Conservation (phyloP, 345 rosid species). For the Eucalyptus tenuipes region DNA sequence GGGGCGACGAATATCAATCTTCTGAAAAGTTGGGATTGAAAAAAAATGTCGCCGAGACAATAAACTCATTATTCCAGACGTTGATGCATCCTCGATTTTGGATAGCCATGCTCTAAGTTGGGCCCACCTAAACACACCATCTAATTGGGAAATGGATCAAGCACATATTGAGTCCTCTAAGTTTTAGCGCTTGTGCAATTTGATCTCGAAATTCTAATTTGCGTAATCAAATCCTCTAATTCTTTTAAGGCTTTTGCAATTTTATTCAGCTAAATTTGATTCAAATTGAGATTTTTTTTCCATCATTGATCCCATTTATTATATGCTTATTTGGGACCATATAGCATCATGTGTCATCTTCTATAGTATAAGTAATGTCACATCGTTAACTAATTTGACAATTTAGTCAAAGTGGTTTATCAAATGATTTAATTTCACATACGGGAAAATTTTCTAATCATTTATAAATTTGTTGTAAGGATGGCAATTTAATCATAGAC, state of each 20-base stretch:
- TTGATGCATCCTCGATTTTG: neutral
- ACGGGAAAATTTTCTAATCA: rapidly evolving
- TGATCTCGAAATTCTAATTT: neutral
- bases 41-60: rapidly evolving
- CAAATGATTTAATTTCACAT: neutral
- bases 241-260: no score
- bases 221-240: no score
- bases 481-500: rapidly evolving
- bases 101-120: neutral
- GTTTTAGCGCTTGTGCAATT: neutral
- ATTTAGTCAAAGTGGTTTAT: neutral
- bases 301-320: neutral
- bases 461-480: rapidly evolving
- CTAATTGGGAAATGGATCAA: neutral
- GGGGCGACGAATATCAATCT: neutral
- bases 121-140: neutral
- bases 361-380: neutral
- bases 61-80: neutral
- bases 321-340: neutral
- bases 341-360: neutral
- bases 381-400: neutral
- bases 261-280: no score
- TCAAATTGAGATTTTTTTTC: no score
- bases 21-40: neutral
- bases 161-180: neutral